A percentile compares a stretch with the other conserved stretches of the same genome.
Evolutionary conservation across 108 stramenopile genomes (phyloP).

Genomic region (Poteriospumella lacustris): DNA sequence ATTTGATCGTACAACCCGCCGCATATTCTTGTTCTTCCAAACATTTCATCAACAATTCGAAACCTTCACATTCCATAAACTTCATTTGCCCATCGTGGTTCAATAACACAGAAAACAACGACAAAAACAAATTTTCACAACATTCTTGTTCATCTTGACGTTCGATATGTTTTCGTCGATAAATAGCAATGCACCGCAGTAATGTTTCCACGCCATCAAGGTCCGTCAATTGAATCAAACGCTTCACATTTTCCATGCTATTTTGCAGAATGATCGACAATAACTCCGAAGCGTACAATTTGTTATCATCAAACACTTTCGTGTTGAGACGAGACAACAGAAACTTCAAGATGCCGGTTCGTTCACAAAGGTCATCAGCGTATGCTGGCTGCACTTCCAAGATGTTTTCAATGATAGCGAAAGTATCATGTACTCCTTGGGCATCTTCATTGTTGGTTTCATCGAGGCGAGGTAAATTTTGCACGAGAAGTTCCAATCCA

Average conservation of each 20-base stretch:
- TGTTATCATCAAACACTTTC: conserved; percentile 50
- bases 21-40: conserved; percentile 40
- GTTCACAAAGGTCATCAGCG: not conserved
- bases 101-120: conserved; percentile 37
- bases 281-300: conserved; percentile 47
- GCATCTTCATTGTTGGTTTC: conserved; percentile 49
- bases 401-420: conserved; percentile 45
- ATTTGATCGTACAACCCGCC: conserved; percentile 45
- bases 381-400: conserved; percentile 36
- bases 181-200: conserved; percentile 45
- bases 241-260: not conserved
- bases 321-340: conserved; percentile 36
- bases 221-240: not conserved
- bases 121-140: conserved; percentile 50
- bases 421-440: conserved; percentile 45
- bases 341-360: conserved; percentile 32
- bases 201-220: conserved; percentile 48
- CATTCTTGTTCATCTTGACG: conserved; percentile 39
- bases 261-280: conserved; percentile 31
- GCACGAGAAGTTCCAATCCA: conserved; percentile 49
- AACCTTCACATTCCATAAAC: conserved; percentile 43
- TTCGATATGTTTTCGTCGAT: conserved; percentile 32
- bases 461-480: conserved; percentile 48
- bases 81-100: conserved; percentile 38
- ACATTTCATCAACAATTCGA: conserved; percentile 52